phyloP scores from a whole-genome alignment of 345 rosid genomes.

The Heritiera fomes region DNA sequence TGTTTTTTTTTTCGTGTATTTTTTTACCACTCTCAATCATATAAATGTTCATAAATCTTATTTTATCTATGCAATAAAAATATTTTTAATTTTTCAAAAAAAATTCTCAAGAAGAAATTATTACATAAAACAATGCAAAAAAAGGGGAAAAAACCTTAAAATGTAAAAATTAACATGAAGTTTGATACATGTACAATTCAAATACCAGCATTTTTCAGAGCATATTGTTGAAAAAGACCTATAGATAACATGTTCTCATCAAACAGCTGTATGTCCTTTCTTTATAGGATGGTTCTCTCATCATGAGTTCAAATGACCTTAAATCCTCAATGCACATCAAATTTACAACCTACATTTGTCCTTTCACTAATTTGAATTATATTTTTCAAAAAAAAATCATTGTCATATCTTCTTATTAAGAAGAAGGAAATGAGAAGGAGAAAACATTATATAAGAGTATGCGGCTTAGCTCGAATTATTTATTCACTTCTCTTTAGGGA shows the following conservation, averaged over 20 bases:
- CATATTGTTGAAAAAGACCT: constrained; percentile 9
- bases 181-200: neutral
- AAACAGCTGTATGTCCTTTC: constrained; percentile 16
- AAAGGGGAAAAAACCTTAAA: neutral
- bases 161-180: neutral
- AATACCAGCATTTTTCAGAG: neutral
- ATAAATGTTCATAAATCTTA: neutral
- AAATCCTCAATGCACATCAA: neutral
- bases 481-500: too few species aligned
- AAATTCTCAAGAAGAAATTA: neutral
- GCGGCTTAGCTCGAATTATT: too few species aligned
- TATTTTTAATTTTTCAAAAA: neutral
- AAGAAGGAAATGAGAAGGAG: neutral
- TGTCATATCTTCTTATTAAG: neutral
- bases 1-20: neutral
- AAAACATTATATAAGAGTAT: neutral
- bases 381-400: neutral
- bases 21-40: neutral
- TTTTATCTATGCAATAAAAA: neutral
- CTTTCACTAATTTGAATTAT: neutral
- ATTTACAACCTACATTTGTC: neutral
- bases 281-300: neutral
- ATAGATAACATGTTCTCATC: constrained; percentile 4
- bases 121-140: too few species aligned
- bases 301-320: constrained; percentile 12